phyloP scores from a whole-genome alignment of 768 basidiomycete genomes.

The Lanmaoa pseudosensibilis region DNA sequence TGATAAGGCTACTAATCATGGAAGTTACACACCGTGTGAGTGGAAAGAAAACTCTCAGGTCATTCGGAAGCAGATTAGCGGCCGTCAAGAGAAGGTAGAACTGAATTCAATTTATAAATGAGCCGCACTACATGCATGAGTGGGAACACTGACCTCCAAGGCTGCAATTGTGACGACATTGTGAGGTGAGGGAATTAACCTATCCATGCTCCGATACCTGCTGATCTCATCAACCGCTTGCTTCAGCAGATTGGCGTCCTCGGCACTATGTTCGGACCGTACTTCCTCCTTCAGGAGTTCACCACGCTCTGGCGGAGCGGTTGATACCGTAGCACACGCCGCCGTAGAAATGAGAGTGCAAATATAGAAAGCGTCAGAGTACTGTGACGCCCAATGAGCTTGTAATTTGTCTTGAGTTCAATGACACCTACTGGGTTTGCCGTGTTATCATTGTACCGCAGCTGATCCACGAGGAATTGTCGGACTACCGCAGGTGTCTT shows the following conservation, averaged over 20 bases:
- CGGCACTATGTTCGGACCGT: slow-evolving; percentile 61
- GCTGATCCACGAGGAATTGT: slow-evolving; percentile 85
- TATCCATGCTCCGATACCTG: slow-evolving; percentile 92
- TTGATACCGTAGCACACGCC: slow-evolving; percentile 76
- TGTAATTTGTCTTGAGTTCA: not conserved
- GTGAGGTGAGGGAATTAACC: slow-evolving; percentile 90
- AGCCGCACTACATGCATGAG: not conserved
- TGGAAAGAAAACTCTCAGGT: slow-evolving; percentile 77
- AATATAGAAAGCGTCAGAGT: slow-evolving; percentile 88
- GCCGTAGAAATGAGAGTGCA: slow-evolving; percentile 82
- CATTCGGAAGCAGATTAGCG: slow-evolving; percentile 75
- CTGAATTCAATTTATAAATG: slow-evolving; percentile 38
- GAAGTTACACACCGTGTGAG: slow-evolving; percentile 70
- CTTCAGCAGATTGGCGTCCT: slow-evolving; percentile 69
- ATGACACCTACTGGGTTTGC: slow-evolving; percentile 68
- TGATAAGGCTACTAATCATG: not conserved
- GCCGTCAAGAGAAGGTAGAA: slow-evolving; percentile 78
- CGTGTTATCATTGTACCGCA: slow-evolving; percentile 96
- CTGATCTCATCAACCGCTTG: slow-evolving; percentile 81
- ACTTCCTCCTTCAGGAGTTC: slow-evolving; percentile 72
- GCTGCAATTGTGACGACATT: slow-evolving; percentile 91
- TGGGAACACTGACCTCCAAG: slow-evolving; percentile 66
- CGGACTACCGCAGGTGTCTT: slow-evolving; percentile 85
- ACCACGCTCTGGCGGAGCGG: slow-evolving; percentile 75
- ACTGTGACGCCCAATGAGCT: slow-evolving; percentile 46